phyloP scores from a whole-genome alignment of 2,329 filamentous ascomycete species.

The Scedosporium boydii region DNA sequence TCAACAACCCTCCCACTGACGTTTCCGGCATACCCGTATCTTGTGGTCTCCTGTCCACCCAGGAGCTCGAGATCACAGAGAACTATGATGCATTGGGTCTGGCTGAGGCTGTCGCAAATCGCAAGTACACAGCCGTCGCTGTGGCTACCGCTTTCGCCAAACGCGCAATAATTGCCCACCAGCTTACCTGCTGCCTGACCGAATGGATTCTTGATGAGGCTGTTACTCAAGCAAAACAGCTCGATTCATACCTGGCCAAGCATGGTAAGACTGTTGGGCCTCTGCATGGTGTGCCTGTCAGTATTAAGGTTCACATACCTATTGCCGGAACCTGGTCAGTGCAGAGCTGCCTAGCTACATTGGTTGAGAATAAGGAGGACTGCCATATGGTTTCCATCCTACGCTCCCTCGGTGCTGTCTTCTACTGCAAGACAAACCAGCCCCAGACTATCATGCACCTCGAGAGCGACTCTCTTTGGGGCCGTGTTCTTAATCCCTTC shows the following conservation, averaged over 20 bases:
- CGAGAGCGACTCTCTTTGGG: constrained; percentile 55
- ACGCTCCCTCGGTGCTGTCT: constrained; percentile 37
- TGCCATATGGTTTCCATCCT: constrained; percentile 49
- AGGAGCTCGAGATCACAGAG: constrained; percentile 40
- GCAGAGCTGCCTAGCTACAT: constrained; percentile 39
- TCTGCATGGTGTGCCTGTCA: constrained; percentile 40
- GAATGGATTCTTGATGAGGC: constrained; percentile 43
- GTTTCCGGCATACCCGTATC: constrained; percentile 19
- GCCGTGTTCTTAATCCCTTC: constrained; percentile 51
- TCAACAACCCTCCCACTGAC: constrained; percentile 16
- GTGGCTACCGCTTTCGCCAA: constrained; percentile 45
- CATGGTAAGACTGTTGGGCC: constrained; percentile 39
- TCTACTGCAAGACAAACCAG: constrained; percentile 49
- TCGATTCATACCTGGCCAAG: constrained; percentile 30
- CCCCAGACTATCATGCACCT: constrained; percentile 58
- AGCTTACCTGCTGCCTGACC: constrained; percentile 41
- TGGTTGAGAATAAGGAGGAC: constrained; percentile 40
- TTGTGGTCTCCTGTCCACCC: constrained; percentile 31
- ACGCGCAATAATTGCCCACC: constrained; percentile 44
- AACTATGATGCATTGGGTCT: constrained; percentile 32
- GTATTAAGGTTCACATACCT: constrained; percentile 54
- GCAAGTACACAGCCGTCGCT: constrained; percentile 25
- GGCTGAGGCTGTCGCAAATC: constrained; percentile 25
- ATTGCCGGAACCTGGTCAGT: constrained; percentile 38
- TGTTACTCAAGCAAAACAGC: constrained; percentile 23